Conservation (phyloP, 768 basidiomycete species). For the Phylloporus scabripes region DNA sequence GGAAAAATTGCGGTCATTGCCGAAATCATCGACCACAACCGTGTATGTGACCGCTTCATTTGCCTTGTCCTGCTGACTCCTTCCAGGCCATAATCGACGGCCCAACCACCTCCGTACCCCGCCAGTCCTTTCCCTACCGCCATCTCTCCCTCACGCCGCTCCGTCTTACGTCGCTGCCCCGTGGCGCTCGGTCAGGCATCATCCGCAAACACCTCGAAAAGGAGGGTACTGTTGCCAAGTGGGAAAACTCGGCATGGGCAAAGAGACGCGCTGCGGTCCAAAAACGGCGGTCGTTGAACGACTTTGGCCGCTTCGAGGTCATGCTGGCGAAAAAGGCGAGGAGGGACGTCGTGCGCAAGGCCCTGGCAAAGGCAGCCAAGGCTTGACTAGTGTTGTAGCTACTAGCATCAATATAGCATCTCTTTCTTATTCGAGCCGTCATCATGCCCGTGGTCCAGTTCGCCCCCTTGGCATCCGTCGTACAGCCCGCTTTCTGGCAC, state of each 20-base stretch:
- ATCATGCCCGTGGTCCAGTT: conserved; percentile 74
- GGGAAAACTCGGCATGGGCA: conserved; percentile 86
- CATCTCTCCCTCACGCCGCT: conserved; percentile 89
- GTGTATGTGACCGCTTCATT: conserved; percentile 42
- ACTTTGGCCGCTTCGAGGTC: conserved; percentile 89
- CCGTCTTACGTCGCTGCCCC: conserved; percentile 77
- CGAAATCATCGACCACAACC: conserved; percentile 99
- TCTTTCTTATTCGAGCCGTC: conserved; percentile 12
- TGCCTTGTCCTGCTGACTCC: background rate
- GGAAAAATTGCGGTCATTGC: conserved; percentile 93
- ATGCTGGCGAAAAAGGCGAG: conserved; percentile 87
- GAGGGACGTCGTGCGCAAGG: conserved; percentile 72
- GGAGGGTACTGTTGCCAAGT: conserved; percentile 78
- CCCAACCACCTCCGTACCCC: conserved; percentile 84
- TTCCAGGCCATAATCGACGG: conserved; percentile 91
- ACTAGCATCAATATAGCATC: conserved; percentile 8
- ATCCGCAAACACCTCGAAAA: conserved; percentile 87
- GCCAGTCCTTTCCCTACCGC: conserved; percentile 88
- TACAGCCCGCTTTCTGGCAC: conserved; percentile 93
- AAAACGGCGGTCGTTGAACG: conserved; percentile 71
- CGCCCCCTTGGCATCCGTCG: conserved; percentile 77
- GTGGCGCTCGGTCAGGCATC: conserved; percentile 73
- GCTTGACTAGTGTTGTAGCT: conserved; percentile 11
- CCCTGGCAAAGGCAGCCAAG: conserved; percentile 43
- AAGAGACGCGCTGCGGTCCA: conserved; percentile 73